Base-by-base conservation (phyloP, 1,284 basidiomycete species). In the Cutaneotrichosporon sp. region DNA sequence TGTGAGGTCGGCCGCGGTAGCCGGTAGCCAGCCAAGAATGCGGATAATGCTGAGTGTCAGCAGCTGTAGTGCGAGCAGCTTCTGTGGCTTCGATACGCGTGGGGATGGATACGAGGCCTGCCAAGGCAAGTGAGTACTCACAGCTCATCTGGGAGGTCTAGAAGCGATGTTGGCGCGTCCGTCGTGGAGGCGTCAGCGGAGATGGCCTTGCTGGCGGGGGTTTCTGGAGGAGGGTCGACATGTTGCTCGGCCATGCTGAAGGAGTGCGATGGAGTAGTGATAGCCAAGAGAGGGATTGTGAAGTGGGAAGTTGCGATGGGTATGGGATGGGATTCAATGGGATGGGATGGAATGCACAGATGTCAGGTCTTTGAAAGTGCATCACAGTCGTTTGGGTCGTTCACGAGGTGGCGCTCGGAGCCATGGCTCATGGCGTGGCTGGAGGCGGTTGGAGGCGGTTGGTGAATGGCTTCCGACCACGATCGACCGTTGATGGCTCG, bases 121-220 rank as follows among this genome's bases (percentile, higher is more conserved):
- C 12, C 27, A 29, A 6, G 27, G 7, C 27, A 6, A 12, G 12
- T 12, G 27, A 6, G 7, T 29, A 60, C 66, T 47, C 35, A 71
- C 69, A 70, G 50, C 41, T 71, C 69, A 43, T 71, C 65, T 1
- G 69, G 67, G 17, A 71, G 57, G 24, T 50, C 48, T 35, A 59
- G 51, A 7, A 62, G 33, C 16, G 22, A 41, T 16, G 22, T 25
- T 11, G 14, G 38, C 4, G 22, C 2, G 12, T 4, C 22, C 3
- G 38, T n/a, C 12, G 38, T 11, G 5, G 38, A n/a, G 7, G 12
- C 19, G 20, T 38, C 37, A 12, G 37, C 10, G 37, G 17, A 5
- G 16, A 2, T 12, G 12, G 11, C 3, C 3, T 6, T 14, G 38
- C 12, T 14, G 38, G 29, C 38, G 38, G 5, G 20, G 5, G 2